Evolutionary conservation across 2,329 filamentous ascomycete species (phyloP).

Genomic region (Juglanconis sp.): DNA sequence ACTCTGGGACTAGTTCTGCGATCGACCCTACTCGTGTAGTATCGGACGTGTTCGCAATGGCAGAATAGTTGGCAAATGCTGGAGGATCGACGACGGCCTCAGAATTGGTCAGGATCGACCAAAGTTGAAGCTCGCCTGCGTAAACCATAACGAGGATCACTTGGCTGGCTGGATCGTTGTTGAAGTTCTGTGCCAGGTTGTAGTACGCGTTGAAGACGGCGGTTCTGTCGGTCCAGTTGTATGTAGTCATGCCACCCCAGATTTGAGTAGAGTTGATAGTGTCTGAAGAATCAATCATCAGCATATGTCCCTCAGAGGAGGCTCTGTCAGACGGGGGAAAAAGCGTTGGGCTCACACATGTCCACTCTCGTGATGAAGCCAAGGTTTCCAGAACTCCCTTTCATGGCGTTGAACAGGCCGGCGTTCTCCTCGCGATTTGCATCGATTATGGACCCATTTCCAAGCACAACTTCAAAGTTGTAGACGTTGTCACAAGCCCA

Average conservation of each 20-base stretch:
- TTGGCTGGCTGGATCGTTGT: slow-evolving; percentile 26
- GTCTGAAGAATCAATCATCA: slow-evolving; percentile 5
- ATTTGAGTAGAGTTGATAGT: slow-evolving; percentile 24
- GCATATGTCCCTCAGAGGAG: not conserved
- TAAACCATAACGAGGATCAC: slow-evolving; percentile 20
- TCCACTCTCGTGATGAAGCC: slow-evolving; percentile 35
- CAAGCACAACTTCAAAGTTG: slow-evolving; percentile 43
- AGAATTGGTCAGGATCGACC: not conserved
- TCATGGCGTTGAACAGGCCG: slow-evolving; percentile 43
- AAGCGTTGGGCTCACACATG: not conserved
- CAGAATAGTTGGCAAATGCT: slow-evolving; percentile 1
- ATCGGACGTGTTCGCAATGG: not conserved
- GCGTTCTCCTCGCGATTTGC: slow-evolving; percentile 34
- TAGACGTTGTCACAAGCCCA: slow-evolving; percentile 41
- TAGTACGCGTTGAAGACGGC: slow-evolving; percentile 27
- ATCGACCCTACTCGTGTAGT: not conserved
- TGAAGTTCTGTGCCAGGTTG: slow-evolving; percentile 27
- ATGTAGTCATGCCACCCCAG: slow-evolving; percentile 28
- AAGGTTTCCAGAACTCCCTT: slow-evolving; percentile 46
- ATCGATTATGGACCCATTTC: slow-evolving; percentile 37
- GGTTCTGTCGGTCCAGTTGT: slow-evolving; percentile 23
- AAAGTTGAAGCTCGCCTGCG: not conserved
- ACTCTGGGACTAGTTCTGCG: slow-evolving; percentile 1
- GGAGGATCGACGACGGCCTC: not conserved
- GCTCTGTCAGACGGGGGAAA: no score